These are phyloP conservation scores for Boletus edulis DNA, from an alignment of 768 basidiomycete species.

Conservation along the genomic window DNA sequence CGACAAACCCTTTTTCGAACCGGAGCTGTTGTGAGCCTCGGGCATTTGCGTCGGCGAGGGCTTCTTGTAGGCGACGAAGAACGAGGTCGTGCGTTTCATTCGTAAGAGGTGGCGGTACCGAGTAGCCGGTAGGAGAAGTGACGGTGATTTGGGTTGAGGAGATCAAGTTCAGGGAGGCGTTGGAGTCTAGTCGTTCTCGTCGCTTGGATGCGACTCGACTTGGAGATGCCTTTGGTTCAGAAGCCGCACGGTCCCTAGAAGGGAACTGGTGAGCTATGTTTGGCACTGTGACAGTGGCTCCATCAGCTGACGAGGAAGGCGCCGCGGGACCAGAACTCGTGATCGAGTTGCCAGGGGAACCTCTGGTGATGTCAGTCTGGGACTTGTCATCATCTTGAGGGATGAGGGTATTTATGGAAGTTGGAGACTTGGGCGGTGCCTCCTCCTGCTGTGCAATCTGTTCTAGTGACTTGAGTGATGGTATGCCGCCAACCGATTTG, in stretches of 20 bases:
- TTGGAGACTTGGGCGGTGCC: slow-evolving; percentile 26
- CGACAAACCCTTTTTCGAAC: slow-evolving; percentile 72
- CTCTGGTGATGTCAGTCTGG: background rate
- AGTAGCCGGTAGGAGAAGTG: slow-evolving; percentile 39
- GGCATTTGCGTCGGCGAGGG: slow-evolving; percentile 56
- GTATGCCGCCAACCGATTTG: slow-evolving; percentile 52
- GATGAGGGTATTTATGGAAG: slow-evolving; percentile 17
- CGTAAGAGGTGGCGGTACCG: slow-evolving; percentile 21
- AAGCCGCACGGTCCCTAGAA: slow-evolving; percentile 28
- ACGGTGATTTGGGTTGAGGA: slow-evolving; percentile 40
- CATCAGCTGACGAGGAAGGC: background rate
- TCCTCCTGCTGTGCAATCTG: slow-evolving; percentile 44
- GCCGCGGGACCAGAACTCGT: background rate
- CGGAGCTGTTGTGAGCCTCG: slow-evolving; percentile 59
- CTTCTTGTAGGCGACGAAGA: slow-evolving; percentile 55
- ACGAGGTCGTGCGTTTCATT: slow-evolving; percentile 46
- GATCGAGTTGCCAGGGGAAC: background rate
- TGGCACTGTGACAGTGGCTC: slow-evolving; percentile 15
- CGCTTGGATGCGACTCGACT: slow-evolving; percentile 9
- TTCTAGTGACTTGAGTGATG: slow-evolving; percentile 46
- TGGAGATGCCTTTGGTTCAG: slow-evolving; percentile 28
- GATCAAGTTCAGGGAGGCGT: slow-evolving; percentile 17
- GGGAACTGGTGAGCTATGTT: slow-evolving; percentile 10
- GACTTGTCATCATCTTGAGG: slow-evolving; percentile 5
- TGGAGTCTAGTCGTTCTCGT: slow-evolving; percentile 28